phyloP scores from a whole-genome alignment of 768 basidiomycete genomes.

The Naganishia randhawae region DNA sequence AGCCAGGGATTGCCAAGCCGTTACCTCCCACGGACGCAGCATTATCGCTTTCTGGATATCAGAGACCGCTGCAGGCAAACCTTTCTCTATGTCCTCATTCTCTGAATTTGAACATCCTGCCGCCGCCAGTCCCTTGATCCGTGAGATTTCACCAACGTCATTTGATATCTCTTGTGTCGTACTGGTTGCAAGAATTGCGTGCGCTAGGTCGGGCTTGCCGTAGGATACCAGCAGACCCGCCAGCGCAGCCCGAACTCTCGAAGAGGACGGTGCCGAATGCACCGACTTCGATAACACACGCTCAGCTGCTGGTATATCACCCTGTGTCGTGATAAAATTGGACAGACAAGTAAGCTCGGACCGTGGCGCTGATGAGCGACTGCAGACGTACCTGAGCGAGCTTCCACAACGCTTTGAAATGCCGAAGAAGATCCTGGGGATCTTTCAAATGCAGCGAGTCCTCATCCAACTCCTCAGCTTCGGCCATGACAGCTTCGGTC shows the following conservation, averaged over 20 bases:
- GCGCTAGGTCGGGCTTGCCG: neutral
- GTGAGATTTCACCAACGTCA: conserved; percentile 2
- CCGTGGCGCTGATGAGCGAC: neutral
- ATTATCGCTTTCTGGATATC: conserved; percentile 19
- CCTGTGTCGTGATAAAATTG: neutral
- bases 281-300: neutral
- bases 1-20: conserved; percentile 10
- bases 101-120: too few species aligned
- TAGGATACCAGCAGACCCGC: conserved; percentile 6
- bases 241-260: neutral
- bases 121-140: conserved; percentile 7
- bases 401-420: conserved; percentile 10
- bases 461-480: conserved; percentile 59
- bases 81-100: neutral
- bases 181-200: neutral
- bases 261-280: conserved; percentile 1
- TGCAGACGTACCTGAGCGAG: conserved; percentile 17
- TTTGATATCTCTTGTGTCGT: neutral
- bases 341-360: neutral
- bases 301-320: conserved; percentile 6
- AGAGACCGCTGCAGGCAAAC: neutral
- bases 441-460: neutral
- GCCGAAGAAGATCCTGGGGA: conserved; percentile 1
- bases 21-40: conserved; percentile 13
- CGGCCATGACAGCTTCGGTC: conserved; percentile 79